Percentiles rank a stretch among this genome's conserved stretches.
These are phyloP conservation scores for Dictyostelium discoideum DNA, from an alignment of 78 protist genomes.

Conservation along the genomic window dicty_2.7 NC_007089.4:4245001-4245500, in stretches of 20 bases:
- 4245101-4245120: too few species aligned
- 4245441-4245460: neutral
- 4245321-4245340: neutral
- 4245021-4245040: neutral
- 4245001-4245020: neutral
- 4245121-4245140: neutral
- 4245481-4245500: neutral
- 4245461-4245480: conserved; percentile 7
- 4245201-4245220: neutral
- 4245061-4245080: neutral
- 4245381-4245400: neutral
- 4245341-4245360: neutral
- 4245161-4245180: neutral
- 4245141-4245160: neutral
- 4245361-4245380: neutral
- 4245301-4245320: conserved; percentile 33
- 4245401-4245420: neutral
- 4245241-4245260: neutral
- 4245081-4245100: too few species aligned
- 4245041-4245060: too few species aligned
- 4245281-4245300: conserved; percentile 24
- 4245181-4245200: neutral
- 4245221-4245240: neutral
- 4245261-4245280: neutral
- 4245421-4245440: neutral